Percentiles rank a stretch among this genome's conserved stretches.
These are phyloP conservation scores for Pyrenophora tritici-repentis DNA, from an alignment of 2,329 filamentous ascomycete genomes.

Conservation along the genomic window DNA sequence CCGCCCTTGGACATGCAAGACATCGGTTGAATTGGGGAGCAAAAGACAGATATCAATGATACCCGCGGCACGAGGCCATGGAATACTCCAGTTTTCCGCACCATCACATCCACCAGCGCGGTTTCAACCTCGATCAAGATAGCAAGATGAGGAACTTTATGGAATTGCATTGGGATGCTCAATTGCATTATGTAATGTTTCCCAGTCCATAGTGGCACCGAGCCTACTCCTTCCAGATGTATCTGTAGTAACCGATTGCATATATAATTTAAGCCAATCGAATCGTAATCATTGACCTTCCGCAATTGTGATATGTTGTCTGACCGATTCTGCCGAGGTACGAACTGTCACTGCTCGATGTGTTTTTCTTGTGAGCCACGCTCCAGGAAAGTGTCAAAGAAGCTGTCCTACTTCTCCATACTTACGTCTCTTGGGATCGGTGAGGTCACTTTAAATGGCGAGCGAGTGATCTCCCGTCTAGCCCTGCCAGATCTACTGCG, in stretches of 20 bases:
- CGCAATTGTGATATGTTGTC: too few species aligned
- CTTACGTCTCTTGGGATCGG: constrained; percentile 16
- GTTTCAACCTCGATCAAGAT: neutral
- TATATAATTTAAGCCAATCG: too few species aligned
- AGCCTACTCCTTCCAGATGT: neutral
- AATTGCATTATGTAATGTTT: neutral
- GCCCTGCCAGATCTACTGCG: constrained; percentile 24
- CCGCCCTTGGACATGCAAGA: too few species aligned
- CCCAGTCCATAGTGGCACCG: neutral
- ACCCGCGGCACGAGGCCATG: too few species aligned
- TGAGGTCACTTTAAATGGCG: constrained; percentile 23
- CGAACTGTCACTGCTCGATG: too few species aligned
- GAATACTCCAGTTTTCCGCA: neutral
- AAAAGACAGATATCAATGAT: too few species aligned
- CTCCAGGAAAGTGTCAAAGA: neutral
- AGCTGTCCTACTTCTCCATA: constrained; percentile 16
- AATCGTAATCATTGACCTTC: too few species aligned
- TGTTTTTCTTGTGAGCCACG: too few species aligned
- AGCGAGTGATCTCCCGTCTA: constrained; percentile 27
- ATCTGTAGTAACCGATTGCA: neutral
- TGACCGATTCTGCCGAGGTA: too few species aligned
- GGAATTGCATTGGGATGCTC: neutral
- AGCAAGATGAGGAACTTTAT: neutral
- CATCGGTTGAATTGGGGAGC: too few species aligned
- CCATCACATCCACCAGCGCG: too few species aligned